phyloP scores from a whole-genome alignment of 768 basidiomycete species.

The Cystobasidium ongulense region DNA sequence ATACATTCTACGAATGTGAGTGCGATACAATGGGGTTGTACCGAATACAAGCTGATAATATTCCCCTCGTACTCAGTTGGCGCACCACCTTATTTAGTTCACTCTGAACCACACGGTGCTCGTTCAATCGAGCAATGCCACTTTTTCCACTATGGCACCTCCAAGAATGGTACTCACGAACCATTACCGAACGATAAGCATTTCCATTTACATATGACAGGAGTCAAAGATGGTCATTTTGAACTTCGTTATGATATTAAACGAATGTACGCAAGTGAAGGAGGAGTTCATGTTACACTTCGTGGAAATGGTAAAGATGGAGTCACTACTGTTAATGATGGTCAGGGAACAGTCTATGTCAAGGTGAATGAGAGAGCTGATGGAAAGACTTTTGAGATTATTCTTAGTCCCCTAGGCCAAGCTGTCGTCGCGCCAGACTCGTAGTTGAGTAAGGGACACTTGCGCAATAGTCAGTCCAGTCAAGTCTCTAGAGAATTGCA shows the following conservation, averaged over 20 bases:
- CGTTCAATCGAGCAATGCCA: conserved; percentile 32
- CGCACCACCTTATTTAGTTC: conserved; percentile 32
- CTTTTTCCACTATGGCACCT: conserved; percentile 30
- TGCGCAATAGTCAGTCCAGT: background rate
- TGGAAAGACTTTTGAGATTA: conserved; percentile 27
- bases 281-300: conserved; percentile 21
- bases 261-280: conserved; percentile 34
- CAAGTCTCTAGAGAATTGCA: background rate
- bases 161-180: conserved; percentile 10
- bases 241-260: conserved; percentile 35
- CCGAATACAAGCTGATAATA: background rate
- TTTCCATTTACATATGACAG: conserved; percentile 29
- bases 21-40: background rate
- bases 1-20: conserved; percentile 31
- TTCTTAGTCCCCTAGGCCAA: background rate
- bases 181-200: conserved; percentile 30
- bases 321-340: conserved; percentile 25
- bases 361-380: conserved; percentile 20
- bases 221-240: conserved; percentile 19
- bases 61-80: conserved; percentile 20
- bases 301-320: conserved; percentile 31
- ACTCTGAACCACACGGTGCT: background rate
- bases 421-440: conserved; percentile 8
- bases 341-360: background rate
- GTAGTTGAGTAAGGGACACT: background rate